Base-by-base conservation (phyloP, 2,329 filamentous ascomycete species). In the Penicillium sp. region DNA sequence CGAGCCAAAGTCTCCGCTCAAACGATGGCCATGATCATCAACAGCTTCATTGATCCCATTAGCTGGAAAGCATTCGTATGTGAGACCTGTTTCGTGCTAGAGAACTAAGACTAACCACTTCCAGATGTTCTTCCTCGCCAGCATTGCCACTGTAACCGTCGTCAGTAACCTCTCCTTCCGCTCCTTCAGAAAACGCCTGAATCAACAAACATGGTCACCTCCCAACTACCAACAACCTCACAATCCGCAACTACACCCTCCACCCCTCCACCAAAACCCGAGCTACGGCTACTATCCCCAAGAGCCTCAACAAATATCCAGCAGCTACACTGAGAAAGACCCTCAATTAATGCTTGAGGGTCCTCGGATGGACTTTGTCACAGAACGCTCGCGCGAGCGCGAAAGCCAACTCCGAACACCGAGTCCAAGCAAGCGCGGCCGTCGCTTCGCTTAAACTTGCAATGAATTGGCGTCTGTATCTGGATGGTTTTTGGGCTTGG, bases 1-100 rank as follows among this genome's bases (percentile, higher is more conserved):
- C 81, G 87, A 34, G 87, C 93, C 39, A 87, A 86, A 64, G 85
- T 96, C 36, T 90, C 88, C 16, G 92, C 90, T 5, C 87, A 89
- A 66, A 94, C 92, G 24, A 88, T 96, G 67, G 93, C 93, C 0
- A 85, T 90, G 66, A 95, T 99, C 38, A 87, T 97, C 72, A 96
- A 97, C 69, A 87, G 88, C 65, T 96, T 97, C 70, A 86, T 95
- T 4, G 90, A 95, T 63, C 86, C 89, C 6, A 92, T 97, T 71
- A 90, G 88, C 58, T 87, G 90, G 72, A 96, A 96, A 72, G 83
- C 85, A 10, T 86, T 89, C 79, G 83, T 85, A 78, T 57, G 76
- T 71, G 26, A 18, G 31, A 24, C 12, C 3, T 39, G 0, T 13
- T 31, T n/a, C 39, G 15, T 10, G 39, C 9, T 43, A 6, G 2